Conservation (phyloP, 495 filamentous ascomycete species). For the Aspergillus taichungensis region DNA sequence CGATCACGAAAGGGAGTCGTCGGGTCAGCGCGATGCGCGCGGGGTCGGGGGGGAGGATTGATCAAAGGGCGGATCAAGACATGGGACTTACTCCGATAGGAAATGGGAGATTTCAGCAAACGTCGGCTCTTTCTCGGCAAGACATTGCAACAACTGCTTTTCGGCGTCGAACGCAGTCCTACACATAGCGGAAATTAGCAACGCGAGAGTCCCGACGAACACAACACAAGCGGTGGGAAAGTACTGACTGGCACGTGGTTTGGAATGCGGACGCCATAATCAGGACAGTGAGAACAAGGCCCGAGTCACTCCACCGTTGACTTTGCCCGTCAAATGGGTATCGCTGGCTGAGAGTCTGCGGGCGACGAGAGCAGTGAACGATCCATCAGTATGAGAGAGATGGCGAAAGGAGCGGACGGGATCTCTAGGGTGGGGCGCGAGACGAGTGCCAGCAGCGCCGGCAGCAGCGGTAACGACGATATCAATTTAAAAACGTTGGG, state of each 20-base stretch:
- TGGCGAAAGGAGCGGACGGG: slow-evolving; percentile 1
- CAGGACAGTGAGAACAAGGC: slow-evolving; percentile 12
- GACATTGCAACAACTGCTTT: slow-evolving; percentile 38
- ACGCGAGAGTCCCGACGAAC: slow-evolving; percentile 1
- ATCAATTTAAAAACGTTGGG: neutral
- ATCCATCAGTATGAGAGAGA: slow-evolving; percentile 35
- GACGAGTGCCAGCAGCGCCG: neutral
- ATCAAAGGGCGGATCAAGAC: neutral
- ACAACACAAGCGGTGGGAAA: neutral
- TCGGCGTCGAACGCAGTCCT: slow-evolving; percentile 41
- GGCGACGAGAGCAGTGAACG: slow-evolving; percentile 26
- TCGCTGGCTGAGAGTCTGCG: slow-evolving; percentile 36
- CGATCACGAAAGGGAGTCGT: slow-evolving; percentile 2
- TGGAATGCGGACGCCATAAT: slow-evolving; percentile 43
- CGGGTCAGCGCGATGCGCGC: slow-evolving; percentile 17
- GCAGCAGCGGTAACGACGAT: neutral
- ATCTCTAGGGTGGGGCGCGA: neutral
- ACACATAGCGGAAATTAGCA: slow-evolving; percentile 15
- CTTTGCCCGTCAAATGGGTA: slow-evolving; percentile 47
- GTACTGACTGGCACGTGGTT: slow-evolving; percentile 44
- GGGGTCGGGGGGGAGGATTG: neutral
- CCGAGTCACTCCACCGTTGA: slow-evolving; percentile 43
- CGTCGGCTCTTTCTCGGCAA: slow-evolving; percentile 44
- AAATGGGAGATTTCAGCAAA: slow-evolving; percentile 50
- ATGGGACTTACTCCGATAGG: slow-evolving; percentile 46